Base-by-base conservation (phyloP, 2,329 filamentous ascomycete genomes). In the Rhinocladiella similis region DNA sequence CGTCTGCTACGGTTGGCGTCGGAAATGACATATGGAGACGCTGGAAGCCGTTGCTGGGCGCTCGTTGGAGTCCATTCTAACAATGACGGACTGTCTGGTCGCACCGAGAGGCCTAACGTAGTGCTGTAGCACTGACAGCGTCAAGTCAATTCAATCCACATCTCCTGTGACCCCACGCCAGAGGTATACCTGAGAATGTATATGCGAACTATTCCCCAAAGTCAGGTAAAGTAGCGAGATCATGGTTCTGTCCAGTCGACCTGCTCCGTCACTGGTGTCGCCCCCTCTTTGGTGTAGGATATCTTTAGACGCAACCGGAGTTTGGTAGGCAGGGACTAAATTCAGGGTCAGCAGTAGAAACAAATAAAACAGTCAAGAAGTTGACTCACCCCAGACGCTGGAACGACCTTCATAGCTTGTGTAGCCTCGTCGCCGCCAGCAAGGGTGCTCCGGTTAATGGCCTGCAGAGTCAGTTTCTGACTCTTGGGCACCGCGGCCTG, bases 401-500 rank as follows among this genome's bases (percentile, higher is more conserved):
- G 87, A 57, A 84, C 84, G 59, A 99, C 85, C 69, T 90, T 88
- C 90, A 99, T 96, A 67, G 86, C 82, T 75, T 97, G 94, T 59
- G 88, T 91, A 14, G 91, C 93, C 70, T 96, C 91, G 41, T 87
- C 84, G 13, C 90, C 90, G 5, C 86, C 84, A 12, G 79, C 84
- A 42, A 99, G 71, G 29, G 95, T 90, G 3, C 86, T 77, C 63
- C 84, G 90, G 64, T 90, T 96, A 64, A 99, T 96, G 56, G 88
- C 90, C 71, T 95, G 88, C 63, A 99, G 77, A 70, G 97, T 91
- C 67, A 99, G 76, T 72, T 94, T 96, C 75, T 99, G 94, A 43
- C 89, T 91, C 76, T 97, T 99, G 7, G 94, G 94, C 52, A 99
- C 94, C 1, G 94, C 94, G 42, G 93, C 94, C 72, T 99, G 94